Percentiles rank a stretch among this genome's conserved stretches.
These are phyloP conservation scores for Diaporthe batatas DNA, from an alignment of 2,329 filamentous ascomycete genomes.

Conservation along the genomic window DNA sequence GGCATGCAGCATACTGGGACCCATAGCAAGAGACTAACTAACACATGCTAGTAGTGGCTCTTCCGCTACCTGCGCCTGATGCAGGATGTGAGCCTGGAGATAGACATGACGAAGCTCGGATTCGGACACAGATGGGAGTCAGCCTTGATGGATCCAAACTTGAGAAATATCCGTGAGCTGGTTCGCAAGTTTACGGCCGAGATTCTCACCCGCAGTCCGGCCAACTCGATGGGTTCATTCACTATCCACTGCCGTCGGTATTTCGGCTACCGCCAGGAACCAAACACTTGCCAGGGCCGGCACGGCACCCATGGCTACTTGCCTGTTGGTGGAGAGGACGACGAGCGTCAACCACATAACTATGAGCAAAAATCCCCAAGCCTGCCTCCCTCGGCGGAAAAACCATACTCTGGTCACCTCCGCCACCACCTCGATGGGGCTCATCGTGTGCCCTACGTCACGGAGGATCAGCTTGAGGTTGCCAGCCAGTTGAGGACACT, in stretches of 20 bases:
- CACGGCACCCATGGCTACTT: conserved; percentile 7
- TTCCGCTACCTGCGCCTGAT: conserved; percentile 54
- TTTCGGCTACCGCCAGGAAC: conserved; percentile 46
- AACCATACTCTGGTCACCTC: conserved; percentile 37
- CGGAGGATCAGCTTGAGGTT: conserved; percentile 50
- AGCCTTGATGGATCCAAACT: conserved; percentile 44
- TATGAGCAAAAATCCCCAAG: conserved; percentile 27
- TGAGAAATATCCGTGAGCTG: conserved; percentile 47
- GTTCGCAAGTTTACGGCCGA: conserved; percentile 49
- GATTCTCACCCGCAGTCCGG: conserved; percentile 45
- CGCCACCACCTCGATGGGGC: conserved; percentile 33
- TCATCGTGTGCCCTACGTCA: conserved; percentile 48
- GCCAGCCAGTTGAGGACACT: conserved; percentile 51
- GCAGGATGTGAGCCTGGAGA: conserved; percentile 54
- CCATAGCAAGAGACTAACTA: too few species aligned
- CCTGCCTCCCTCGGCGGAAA: conserved; percentile 39
- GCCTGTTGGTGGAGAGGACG: not conserved
- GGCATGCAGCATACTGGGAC: too few species aligned
- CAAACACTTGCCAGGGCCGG: not conserved
- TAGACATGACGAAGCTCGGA: conserved; percentile 56
- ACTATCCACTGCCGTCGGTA: conserved; percentile 54
- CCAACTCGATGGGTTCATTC: conserved; percentile 47
- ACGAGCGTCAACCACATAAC: conserved; percentile 17
- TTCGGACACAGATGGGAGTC: conserved; percentile 50
- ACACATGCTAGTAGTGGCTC: conserved; percentile 48